Base-by-base conservation (phyloP, 2,329 filamentous ascomycete species). In the Apiospora rasikravindrae region DNA sequence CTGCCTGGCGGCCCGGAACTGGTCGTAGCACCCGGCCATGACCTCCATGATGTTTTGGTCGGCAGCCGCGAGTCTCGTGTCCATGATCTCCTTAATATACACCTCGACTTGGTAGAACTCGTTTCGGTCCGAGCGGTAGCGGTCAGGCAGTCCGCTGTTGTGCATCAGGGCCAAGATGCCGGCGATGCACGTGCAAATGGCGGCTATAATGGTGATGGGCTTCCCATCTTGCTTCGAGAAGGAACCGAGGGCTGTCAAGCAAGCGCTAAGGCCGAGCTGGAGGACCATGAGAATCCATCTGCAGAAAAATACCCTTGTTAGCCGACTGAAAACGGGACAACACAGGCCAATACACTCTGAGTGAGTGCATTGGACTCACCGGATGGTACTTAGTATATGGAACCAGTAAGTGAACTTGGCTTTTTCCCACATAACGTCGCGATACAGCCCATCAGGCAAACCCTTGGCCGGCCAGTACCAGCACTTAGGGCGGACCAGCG, bases 111-210 rank as follows among this genome's bases (percentile, higher is more conserved):
- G 82, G 70, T 82, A 81, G 75, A 88, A 88, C 76, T 88, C 85
- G 40, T 83, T 82, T 74, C 83, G 84, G 75, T 88, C 83, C 69
- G 83, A 84, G 40, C 86, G 82, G 74, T 88, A 88, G 10, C 86
- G 80, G 73, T 88, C 85, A 2, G 87, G 87, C 24, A 89, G 76
- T 1, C 87, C 87, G 72, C 86, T 88, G 76, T 88, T 88, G 78
- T 88, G 86, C 72, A 89, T 75, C 22, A 88, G 80, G 2, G 86
- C 87, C 5, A 89, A 80, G 8, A 88, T 76, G 1, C 87, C 87
- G 10, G 87, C 85, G 53, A 84, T 81, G 71, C 87, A 78, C 0
- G 87, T 89, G 76, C 88, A 88, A 72, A 83, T 75, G 7, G 85
- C 86, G 0, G 85, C 87, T 10, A 88, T 82, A n/a, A 84, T 73